Conservation (phyloP, 2,329 filamentous ascomycete species). For the Sporothrix sp. region DNA sequence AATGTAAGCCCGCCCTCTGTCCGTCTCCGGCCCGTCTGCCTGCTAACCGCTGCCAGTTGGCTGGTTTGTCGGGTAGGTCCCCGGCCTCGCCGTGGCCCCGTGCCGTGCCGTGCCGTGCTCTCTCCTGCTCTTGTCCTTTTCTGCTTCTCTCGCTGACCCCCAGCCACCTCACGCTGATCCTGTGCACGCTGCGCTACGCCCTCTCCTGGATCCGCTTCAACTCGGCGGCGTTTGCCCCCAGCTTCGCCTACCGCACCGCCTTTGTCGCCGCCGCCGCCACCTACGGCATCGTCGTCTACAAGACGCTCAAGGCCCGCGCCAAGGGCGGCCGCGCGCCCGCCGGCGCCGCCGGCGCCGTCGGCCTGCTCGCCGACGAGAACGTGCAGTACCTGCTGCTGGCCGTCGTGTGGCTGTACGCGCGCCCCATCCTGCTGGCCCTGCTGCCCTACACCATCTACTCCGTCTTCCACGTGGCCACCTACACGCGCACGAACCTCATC, state of each 20-base stretch:
- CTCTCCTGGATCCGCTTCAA: constrained; percentile 86
- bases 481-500: constrained; percentile 86
- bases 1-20: constrained; percentile 59
- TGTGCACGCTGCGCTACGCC: constrained; percentile 72
- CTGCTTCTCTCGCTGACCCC: background rate
- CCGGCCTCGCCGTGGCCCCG: too few relatives aligned
- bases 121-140: constrained; percentile 13
- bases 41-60: constrained; percentile 42
- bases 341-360: constrained; percentile 43
- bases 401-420: constrained; percentile 85
- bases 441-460: constrained; percentile 96
- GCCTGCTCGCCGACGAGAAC: constrained; percentile 80
- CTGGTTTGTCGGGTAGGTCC: constrained; percentile 71
- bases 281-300: constrained; percentile 98
- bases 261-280: constrained; percentile 85
- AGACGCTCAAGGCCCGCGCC: constrained; percentile 66
- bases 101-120: too few relatives aligned
- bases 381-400: constrained; percentile 94
- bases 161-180: constrained; percentile 78
- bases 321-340: constrained; percentile 48
- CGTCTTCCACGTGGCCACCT: constrained; percentile 95
- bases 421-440: constrained; percentile 81
- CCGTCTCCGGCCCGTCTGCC: constrained; percentile 13
- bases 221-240: constrained; percentile 66
- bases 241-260: constrained; percentile 78